These are phyloP conservation scores for Elsinoe batatas DNA, from an alignment of 2,329 filamentous ascomycete species.

Conservation along the genomic window DNA sequence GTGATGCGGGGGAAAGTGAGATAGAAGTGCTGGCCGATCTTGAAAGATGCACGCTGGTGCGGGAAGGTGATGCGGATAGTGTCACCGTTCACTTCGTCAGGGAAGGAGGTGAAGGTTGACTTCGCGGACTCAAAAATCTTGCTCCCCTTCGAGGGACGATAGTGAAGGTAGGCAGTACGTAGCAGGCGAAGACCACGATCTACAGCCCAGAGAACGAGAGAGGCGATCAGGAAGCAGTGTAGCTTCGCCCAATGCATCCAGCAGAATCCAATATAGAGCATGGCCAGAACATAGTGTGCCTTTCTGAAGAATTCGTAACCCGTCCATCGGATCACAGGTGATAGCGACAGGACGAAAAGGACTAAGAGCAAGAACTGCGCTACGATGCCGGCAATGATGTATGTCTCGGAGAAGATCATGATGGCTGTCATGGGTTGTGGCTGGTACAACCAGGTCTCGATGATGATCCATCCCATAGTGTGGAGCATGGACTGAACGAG, in stretches of 20 bases:
- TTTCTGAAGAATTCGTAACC: constrained; percentile 74
- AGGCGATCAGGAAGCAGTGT: constrained; percentile 58
- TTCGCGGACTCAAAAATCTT: constrained; percentile 29
- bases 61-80: constrained; percentile 58
- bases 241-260: constrained; percentile 65
- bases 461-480: constrained; percentile 59
- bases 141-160: constrained; percentile 27
- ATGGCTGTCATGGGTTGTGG: constrained; percentile 54
- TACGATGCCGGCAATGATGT: constrained; percentile 64
- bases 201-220: constrained; percentile 53
- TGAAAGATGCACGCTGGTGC: constrained; percentile 50
- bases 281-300: constrained; percentile 60
- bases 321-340: constrained; percentile 51
- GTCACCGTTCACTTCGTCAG: constrained; percentile 51
- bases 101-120: constrained; percentile 45
- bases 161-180: constrained; percentile 53
- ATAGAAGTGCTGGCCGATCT: constrained; percentile 61
- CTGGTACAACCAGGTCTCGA: constrained; percentile 58
- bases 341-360: constrained; percentile 50
- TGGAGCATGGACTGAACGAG: constrained; percentile 58
- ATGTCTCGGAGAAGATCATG: constrained; percentile 52
- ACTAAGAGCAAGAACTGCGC: constrained; percentile 56
- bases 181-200: constrained; percentile 52
- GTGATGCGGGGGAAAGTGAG: constrained; percentile 56
- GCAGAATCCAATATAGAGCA: constrained; percentile 64